These are phyloP conservation scores for Annulohypoxylon nitens DNA, from an alignment of 495 filamentous ascomycete species.

Conservation along the genomic window DNA sequence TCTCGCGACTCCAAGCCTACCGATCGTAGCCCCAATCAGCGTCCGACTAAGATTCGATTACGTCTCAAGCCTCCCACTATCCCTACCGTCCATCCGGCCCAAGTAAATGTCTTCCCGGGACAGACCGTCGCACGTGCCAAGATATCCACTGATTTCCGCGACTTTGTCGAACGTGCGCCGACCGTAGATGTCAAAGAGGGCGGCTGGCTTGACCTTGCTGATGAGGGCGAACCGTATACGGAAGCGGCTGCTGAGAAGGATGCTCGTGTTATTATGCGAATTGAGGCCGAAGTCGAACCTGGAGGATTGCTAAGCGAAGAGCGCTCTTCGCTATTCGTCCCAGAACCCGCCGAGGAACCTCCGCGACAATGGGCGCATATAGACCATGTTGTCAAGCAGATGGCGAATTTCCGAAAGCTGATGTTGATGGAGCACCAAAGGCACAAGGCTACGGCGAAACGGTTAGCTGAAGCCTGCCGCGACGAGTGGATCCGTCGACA, in stretches of 20 bases:
- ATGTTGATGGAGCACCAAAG: slow-evolving; percentile 80
- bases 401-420: slow-evolving; percentile 80
- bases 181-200: slow-evolving; percentile 63
- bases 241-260: slow-evolving; percentile 66
- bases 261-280: slow-evolving; percentile 66
- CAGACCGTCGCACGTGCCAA: slow-evolving; percentile 54
- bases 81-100: slow-evolving; percentile 67
- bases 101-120: slow-evolving; percentile 57
- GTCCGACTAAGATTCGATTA: slow-evolving; percentile 60
- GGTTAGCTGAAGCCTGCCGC: slow-evolving; percentile 70
- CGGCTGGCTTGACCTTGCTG: slow-evolving; percentile 61
- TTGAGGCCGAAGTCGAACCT: slow-evolving; percentile 77
- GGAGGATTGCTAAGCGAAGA: slow-evolving; percentile 80
- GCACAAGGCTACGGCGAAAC: slow-evolving; percentile 76
- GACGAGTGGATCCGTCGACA: slow-evolving; percentile 73
- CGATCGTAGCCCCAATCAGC: slow-evolving; percentile 50
- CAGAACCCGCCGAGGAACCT: slow-evolving; percentile 80
- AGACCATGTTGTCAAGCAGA: slow-evolving; percentile 87
- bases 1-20: slow-evolving; percentile 38
- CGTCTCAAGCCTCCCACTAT: slow-evolving; percentile 55
- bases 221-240: slow-evolving; percentile 68
- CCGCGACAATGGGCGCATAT: slow-evolving; percentile 83
- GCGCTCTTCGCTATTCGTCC: slow-evolving; percentile 79
- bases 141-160: slow-evolving; percentile 64
- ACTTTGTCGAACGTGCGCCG: slow-evolving; percentile 63